Evolutionary conservation across 805 yeast species (phyloP).

Genomic region (Lipomyces orientalis): DNA sequence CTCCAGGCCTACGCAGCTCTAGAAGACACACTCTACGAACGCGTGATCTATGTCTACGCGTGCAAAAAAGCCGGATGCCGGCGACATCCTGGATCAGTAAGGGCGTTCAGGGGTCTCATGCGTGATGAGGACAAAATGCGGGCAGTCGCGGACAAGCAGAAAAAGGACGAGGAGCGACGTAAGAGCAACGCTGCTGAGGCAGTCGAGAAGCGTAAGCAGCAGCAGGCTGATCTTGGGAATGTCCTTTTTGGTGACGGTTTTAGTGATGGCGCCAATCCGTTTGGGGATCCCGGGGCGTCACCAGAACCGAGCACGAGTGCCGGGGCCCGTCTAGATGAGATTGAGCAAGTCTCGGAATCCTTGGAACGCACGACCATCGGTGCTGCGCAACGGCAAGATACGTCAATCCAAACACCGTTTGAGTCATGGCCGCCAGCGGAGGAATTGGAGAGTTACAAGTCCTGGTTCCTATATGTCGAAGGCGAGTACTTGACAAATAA

Average conservation of each 20-base stretch:
- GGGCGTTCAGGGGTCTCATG: slow-evolving; percentile 76
- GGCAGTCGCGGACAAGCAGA: slow-evolving; percentile 23
- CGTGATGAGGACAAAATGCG: slow-evolving; percentile 59
- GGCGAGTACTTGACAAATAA: slow-evolving; percentile 33
- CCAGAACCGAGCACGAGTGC: background rate
- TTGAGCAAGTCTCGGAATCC: slow-evolving; percentile 11
- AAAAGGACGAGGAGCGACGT: slow-evolving; percentile 50
- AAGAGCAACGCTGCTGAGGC: slow-evolving; percentile 51
- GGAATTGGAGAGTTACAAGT: slow-evolving; percentile 26
- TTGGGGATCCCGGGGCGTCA: slow-evolving; percentile 16
- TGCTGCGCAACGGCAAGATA: background rate
- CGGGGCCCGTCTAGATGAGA: background rate
- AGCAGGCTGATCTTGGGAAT: slow-evolving; percentile 43
- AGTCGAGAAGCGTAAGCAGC: slow-evolving; percentile 48
- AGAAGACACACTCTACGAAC: slow-evolving; percentile 72
- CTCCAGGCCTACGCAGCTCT: slow-evolving; percentile 84
- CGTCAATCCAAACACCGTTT: background rate
- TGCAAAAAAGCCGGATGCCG: slow-evolving; percentile 71
- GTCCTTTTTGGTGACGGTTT: slow-evolving; percentile 48
- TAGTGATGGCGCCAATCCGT: slow-evolving; percentile 40
- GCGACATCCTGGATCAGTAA: slow-evolving; percentile 69
- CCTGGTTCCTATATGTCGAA: slow-evolving; percentile 38
- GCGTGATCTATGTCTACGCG: slow-evolving; percentile 79
- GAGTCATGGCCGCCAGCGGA: slow-evolving; percentile 26
- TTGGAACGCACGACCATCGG: slow-evolving; percentile 8